Evolutionary conservation across 805 yeast species (phyloP), one percentile per base, ranked within the genome.

Genomic region (Lachancea sp.): DNA sequence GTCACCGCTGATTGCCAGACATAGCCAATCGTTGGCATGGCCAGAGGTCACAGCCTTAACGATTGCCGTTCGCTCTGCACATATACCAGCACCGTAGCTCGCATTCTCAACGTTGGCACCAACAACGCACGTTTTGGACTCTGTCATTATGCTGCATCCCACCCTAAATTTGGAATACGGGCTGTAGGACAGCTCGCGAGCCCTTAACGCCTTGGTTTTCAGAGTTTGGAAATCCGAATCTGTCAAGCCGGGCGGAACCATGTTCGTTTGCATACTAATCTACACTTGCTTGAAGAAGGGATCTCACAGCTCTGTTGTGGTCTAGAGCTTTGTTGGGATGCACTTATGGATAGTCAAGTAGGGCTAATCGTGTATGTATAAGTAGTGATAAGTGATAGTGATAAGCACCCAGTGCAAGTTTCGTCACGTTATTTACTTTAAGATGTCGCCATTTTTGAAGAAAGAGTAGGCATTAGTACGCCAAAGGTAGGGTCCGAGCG

Each of bases 31-130:
- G 54, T 56, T 42, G 59, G 26, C 42, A 34, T 42, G 31, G 29
- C 54, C 56, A 36, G 55, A 34, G 46, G 72, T 70, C 6, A 79
- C 72, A 0, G 85, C 83, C 35, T 74, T 72, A 11, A 74, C 71
- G 1, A 82, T 69, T 0, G 91, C 81, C 0, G 83, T 73, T 34
- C 89, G 67, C 56, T 85, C 95, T 0, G 95, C 95, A 60, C 95
- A 85, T 19, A 83, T 76, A 1, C 80, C 73, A 2, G 79, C 90
- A 1, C 87, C 95, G 58, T 85, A 90, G 40, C 93, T 79, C 2
- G 97, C 98, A 61, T 91, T 93, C 61, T 91, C 99, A 22, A 93
- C 80, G 54, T 91, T 91, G 34, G 95, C 95, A 3, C 98, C 99
- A 11, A 66, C 58, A 19, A 82, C 66, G 36, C 59, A 69, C 16